phyloP scores from a whole-genome alignment of 2,329 filamentous ascomycete genomes.

The Colletotrichum filicis region DNA sequence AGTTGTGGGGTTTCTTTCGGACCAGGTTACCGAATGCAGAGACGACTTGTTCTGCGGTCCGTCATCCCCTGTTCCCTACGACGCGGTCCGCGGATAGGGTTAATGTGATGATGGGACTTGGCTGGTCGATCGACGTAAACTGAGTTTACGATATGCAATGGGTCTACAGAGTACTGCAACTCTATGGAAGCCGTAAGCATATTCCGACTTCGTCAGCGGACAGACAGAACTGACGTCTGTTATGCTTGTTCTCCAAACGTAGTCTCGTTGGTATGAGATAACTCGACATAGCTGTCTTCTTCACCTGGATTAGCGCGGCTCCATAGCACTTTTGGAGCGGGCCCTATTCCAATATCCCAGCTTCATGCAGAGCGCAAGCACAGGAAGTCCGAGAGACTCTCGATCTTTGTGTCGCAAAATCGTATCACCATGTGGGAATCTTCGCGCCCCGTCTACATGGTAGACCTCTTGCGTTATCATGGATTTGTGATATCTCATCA shows the following conservation, averaged over 20 bases:
- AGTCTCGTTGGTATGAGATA: neutral
- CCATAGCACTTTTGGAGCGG: slow-evolving; percentile 6
- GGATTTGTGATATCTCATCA: neutral
- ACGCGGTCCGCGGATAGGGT: neutral
- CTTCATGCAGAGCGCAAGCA: neutral
- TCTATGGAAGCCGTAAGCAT: neutral
- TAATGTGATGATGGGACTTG: neutral
- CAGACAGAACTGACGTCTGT: neutral
- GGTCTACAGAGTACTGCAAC: neutral
- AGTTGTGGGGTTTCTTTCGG: neutral
- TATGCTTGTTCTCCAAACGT: neutral
- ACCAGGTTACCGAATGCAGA: slow-evolving; percentile 3
- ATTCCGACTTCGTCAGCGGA: neutral
- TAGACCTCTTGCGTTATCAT: neutral
- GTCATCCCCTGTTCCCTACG: neutral
- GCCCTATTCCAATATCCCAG: slow-evolving; percentile 3
- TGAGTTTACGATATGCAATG: neutral
- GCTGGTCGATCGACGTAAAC: neutral
- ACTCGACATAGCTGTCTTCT: neutral
- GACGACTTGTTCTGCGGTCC: neutral
- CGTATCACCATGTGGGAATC: neutral
- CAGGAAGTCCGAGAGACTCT: neutral
- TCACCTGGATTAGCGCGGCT: neutral
- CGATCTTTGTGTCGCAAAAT: neutral
- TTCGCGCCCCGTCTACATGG: neutral